Percentiles rank a stretch among this genome's conserved stretches.
Conservation (phyloP, 805 yeast genomes). For the Alloascoidea africana region DNA sequence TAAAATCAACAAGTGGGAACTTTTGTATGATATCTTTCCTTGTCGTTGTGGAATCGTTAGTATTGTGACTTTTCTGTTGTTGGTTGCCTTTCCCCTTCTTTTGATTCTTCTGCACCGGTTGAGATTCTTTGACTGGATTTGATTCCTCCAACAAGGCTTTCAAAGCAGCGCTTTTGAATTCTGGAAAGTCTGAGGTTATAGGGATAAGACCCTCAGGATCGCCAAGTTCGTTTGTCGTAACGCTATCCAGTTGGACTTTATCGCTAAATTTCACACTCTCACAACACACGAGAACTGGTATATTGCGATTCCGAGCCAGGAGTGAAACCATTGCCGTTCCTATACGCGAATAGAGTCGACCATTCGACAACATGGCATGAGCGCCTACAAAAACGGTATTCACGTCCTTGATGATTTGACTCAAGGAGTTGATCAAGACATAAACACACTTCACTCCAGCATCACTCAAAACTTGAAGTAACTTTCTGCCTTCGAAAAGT, state of each 20-base stretch:
- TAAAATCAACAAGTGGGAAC: constrained; percentile 10
- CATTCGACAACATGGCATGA: constrained; percentile 93
- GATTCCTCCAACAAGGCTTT: constrained; percentile 40
- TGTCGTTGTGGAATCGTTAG: not conserved
- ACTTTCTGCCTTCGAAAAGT: constrained; percentile 76
- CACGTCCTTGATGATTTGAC: constrained; percentile 72
- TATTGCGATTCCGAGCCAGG: constrained; percentile 74
- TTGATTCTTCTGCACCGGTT: constrained; percentile 15
- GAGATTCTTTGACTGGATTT: constrained; percentile 18
- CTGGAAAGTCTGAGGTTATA: constrained; percentile 34
- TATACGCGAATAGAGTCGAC: constrained; percentile 81
- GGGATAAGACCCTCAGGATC: constrained; percentile 59
- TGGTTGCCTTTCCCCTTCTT: no score
- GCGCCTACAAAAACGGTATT: constrained; percentile 92
- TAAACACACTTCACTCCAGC: constrained; percentile 63
- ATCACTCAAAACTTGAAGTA: constrained; percentile 48
- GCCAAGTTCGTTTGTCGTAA: constrained; percentile 82
- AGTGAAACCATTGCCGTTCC: constrained; percentile 92
- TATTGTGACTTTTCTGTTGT: constrained; percentile 4
- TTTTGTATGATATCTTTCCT: constrained; percentile 8
- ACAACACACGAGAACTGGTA: constrained; percentile 92
- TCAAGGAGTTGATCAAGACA: constrained; percentile 62
- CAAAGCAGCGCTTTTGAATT: constrained; percentile 44
- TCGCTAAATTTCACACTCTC: constrained; percentile 91
- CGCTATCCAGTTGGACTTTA: constrained; percentile 91